Conservation (phyloP, 2,329 filamentous ascomycete species). For the Phialocephala sp. region DNA sequence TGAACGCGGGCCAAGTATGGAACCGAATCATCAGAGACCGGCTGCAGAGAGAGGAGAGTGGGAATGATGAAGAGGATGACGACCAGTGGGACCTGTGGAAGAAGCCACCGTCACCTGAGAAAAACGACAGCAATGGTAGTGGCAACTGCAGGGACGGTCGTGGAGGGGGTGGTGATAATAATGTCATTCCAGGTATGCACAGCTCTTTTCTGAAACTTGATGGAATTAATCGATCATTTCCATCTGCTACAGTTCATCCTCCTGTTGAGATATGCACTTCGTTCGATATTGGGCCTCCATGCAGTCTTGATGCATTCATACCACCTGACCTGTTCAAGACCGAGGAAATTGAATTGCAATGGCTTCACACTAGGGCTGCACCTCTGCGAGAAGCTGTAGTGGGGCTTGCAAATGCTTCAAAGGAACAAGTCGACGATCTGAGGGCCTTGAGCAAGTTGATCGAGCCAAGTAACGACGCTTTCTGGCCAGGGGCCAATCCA, state of each 20-base stretch:
- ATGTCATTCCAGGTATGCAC: conserved; percentile 5
- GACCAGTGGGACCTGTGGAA: conserved; percentile 30
- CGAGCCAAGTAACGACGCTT: background rate
- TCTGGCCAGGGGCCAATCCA: background rate
- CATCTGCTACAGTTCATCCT: background rate
- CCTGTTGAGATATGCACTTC: background rate
- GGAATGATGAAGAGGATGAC: conserved; percentile 30
- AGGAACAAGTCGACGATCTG: background rate
- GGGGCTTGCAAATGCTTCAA: background rate
- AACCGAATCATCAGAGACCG: conserved; percentile 33
- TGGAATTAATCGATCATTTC: background rate
- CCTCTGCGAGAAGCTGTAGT: conserved; percentile 11
- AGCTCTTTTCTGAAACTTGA: background rate
- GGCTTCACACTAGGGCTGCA: conserved; percentile 25
- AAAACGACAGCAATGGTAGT: background rate
- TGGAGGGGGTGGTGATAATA: background rate
- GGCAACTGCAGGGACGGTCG: background rate
- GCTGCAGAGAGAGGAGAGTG: conserved; percentile 31
- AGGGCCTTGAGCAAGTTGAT: background rate
- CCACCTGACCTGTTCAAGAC: conserved; percentile 15
- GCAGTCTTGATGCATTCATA: conserved; percentile 9
- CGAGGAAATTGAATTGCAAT: conserved; percentile 26
- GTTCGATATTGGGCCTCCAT: background rate
- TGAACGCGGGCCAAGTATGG: conserved; percentile 36
- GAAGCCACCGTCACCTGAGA: background rate